phyloP scores from a whole-genome alignment of 1,284 basidiomycete species.

The Caloboletus firmus region DNA sequence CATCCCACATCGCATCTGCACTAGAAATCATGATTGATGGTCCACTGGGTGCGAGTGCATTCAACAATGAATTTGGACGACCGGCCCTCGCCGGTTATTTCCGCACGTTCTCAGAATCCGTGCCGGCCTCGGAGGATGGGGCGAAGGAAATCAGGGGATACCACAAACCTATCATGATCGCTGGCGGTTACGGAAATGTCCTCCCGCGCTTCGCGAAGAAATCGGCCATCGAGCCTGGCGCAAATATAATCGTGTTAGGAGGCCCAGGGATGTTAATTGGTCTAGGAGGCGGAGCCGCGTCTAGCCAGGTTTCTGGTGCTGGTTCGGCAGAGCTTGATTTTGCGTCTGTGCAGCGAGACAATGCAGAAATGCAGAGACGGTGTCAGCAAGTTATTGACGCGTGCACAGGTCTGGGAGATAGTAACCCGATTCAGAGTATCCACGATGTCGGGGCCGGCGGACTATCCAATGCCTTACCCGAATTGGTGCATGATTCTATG shows the following conservation, averaged over 20 bases:
- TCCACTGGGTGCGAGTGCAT: constrained; percentile 91
- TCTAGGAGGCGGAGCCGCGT: constrained; percentile 94
- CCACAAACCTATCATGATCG: constrained; percentile 99
- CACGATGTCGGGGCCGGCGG: constrained; percentile 99
- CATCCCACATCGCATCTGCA: constrained; percentile 88
- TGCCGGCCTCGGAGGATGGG: constrained; percentile 48
- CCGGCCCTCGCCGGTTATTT: constrained; percentile 87
- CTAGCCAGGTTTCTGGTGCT: constrained; percentile 86
- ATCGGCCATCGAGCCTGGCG: constrained; percentile 69
- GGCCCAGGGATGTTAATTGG: constrained; percentile 98
- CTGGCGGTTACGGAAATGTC: constrained; percentile 94
- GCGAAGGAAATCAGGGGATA: constrained; percentile 80
- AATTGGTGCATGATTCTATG: constrained; percentile 93
- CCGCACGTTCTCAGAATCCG: constrained; percentile 82
- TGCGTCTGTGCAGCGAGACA: constrained; percentile 95
- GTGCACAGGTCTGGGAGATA: constrained; percentile 67
- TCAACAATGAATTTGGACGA: constrained; percentile 98
- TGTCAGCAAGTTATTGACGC: constrained; percentile 98
- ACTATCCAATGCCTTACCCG: constrained; percentile 93
- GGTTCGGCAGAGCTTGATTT: constrained; percentile 94
- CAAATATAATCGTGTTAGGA: constrained; percentile 92
- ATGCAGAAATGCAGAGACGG: constrained; percentile 97
- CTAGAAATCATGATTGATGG: constrained; percentile 98
- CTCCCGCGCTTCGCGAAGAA: constrained; percentile 81
- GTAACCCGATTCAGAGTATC: constrained; percentile 91